A percentile compares a stretch with the other conserved stretches of the same genome.
These are phyloP conservation scores for Dryadomyces quercus-mongolicae DNA, from an alignment of 2,329 filamentous ascomycete species.

Conservation along the genomic window DNA sequence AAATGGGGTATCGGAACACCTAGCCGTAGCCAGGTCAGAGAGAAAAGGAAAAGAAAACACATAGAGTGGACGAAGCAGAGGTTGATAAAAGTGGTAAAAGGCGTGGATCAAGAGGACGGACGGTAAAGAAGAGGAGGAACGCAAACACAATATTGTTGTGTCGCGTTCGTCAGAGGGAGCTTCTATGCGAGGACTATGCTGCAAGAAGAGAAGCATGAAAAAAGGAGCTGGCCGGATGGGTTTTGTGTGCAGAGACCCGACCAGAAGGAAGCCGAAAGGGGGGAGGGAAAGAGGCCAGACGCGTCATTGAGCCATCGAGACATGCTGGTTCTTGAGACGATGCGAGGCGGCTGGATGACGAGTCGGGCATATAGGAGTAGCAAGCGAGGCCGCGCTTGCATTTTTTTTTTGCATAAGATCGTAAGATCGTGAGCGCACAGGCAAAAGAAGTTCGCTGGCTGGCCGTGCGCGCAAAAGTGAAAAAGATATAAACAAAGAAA, in stretches of 20 bases:
- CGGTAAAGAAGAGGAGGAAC: background rate
- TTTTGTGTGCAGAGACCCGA: too few relatives aligned
- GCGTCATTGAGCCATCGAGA: background rate
- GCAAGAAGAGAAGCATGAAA: background rate
- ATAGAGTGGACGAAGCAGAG: background rate
- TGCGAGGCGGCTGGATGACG: background rate
- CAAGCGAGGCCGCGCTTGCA: conserved; percentile 1
- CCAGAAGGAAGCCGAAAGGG: background rate
- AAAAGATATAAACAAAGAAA: background rate
- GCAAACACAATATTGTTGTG: background rate
- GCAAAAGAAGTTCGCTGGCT: background rate
- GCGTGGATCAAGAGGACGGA: background rate
- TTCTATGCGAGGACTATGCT: background rate
- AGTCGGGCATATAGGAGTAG: background rate
- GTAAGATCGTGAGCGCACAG: background rate
- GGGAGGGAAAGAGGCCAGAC: background rate
- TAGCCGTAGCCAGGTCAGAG: background rate
- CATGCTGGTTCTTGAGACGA: background rate
- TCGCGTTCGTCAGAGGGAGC: background rate
- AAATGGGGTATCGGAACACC: conserved; percentile 9
- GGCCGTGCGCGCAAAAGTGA: background rate
- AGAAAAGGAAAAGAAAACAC: background rate
- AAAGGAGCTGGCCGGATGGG: background rate
- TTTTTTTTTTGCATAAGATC: background rate
- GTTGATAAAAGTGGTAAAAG: background rate